Conservation (phyloP, 106 monocot species). For the Dendrobium catenatum region DNA sequence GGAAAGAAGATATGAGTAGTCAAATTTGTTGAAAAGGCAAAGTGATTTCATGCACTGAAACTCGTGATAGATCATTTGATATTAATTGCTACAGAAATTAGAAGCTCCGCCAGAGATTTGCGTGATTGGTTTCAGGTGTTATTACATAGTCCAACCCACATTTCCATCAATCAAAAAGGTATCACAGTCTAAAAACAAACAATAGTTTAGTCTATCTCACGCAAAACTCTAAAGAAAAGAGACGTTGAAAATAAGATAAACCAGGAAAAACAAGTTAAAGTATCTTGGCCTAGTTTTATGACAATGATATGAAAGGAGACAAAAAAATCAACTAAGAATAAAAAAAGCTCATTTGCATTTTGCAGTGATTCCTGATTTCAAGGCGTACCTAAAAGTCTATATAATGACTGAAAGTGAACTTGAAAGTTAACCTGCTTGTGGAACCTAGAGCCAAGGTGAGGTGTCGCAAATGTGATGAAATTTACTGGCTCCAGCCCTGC, state of each 20-base stretch:
- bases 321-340: neutral
- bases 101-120: neutral
- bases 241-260: neutral
- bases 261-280: neutral
- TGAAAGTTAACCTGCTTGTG: slow-evolving; percentile 62
- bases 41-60: neutral
- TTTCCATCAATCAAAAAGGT: neutral
- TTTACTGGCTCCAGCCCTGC: slow-evolving; percentile 88
- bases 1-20: neutral
- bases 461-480: slow-evolving; percentile 93
- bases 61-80: neutral
- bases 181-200: neutral
- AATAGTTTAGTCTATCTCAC: neutral
- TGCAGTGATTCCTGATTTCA: neutral
- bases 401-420: neutral
- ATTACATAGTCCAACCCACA: neutral
- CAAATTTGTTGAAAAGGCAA: neutral
- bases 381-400: neutral
- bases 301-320: neutral
- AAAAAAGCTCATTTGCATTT: neutral
- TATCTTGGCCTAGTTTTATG: neutral
- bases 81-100: neutral
- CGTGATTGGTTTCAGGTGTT: neutral
- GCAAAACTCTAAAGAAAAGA: neutral
- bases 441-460: slow-evolving; percentile 78